phyloP scores from a whole-genome alignment of 208 protist species.

The Leishmania tropica region DNA sequence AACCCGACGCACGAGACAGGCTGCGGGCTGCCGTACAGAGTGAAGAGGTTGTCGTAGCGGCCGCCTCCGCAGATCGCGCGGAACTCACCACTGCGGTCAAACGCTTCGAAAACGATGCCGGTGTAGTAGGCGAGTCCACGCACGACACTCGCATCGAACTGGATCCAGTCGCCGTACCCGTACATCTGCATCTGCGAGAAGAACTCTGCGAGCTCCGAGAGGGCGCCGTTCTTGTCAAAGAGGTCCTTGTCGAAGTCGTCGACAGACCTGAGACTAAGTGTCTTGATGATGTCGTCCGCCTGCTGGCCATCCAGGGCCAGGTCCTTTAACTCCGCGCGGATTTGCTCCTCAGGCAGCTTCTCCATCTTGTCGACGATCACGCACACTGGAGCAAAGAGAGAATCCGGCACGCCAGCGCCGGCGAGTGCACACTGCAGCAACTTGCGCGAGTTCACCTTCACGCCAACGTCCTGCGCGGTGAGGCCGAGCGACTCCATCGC shows the following conservation, averaged over 20 bases:
- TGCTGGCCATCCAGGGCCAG: constrained; percentile 64
- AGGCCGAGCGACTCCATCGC: constrained; percentile 86
- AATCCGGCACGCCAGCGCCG: constrained; percentile 68
- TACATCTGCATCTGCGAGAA: constrained; percentile 90
- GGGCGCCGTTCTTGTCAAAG: constrained; percentile 61
- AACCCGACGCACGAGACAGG: constrained; percentile 94
- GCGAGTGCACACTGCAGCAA: constrained; percentile 88
- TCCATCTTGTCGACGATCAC: constrained; percentile 97
- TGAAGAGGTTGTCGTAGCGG: constrained; percentile 95
- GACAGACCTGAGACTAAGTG: constrained; percentile 83
- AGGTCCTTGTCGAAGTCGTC: constrained; percentile 81
- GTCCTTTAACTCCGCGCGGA: constrained; percentile 67
- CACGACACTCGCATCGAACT: constrained; percentile 95
- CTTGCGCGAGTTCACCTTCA: constrained; percentile 94
- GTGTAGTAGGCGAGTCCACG: constrained; percentile 97
- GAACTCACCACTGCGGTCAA: constrained; percentile 92
- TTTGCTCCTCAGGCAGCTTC: constrained; percentile 90
- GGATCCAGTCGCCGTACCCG: constrained; percentile 94
- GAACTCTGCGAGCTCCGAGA: constrained; percentile 86
- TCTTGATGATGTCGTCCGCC: constrained; percentile 75
- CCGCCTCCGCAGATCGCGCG: constrained; percentile 96
- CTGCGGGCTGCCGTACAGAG: constrained; percentile 92
- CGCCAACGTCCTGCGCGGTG: constrained; percentile 89
- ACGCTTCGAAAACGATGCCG: constrained; percentile 96
- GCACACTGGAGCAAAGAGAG: constrained; percentile 92